Conservation (phyloP, 73 alveolate genomes). For the Uronychia binucleata region DNA sequence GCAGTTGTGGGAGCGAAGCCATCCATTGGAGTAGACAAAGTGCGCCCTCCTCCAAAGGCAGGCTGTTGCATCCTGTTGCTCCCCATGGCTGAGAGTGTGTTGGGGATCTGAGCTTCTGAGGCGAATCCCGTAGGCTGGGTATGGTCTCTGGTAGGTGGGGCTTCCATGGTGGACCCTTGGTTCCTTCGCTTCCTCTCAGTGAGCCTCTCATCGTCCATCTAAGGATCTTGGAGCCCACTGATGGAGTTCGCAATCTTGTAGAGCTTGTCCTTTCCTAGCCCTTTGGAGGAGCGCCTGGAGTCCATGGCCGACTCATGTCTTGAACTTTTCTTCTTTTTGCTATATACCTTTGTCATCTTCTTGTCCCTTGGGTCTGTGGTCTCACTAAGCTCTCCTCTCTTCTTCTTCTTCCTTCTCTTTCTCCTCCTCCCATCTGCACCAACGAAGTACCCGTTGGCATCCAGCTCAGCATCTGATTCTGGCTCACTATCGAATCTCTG, state of each 20-base stretch:
- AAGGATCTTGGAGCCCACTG: neutral
- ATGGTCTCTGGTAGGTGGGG: neutral
- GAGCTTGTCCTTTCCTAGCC: neutral
- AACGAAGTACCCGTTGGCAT: conserved; percentile 19
- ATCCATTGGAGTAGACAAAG: neutral
- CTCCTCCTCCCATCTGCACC: conserved; percentile 23
- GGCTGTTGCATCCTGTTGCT: neutral
- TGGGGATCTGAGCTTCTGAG: neutral
- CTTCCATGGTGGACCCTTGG: neutral
- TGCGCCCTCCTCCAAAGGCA: neutral
- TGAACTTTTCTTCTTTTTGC: conserved; percentile 2
- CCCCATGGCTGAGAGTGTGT: neutral
- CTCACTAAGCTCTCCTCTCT: conserved; percentile 11
- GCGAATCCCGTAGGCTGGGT: neutral
- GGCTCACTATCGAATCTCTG: conserved; percentile 32
- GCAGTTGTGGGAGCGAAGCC: neutral
- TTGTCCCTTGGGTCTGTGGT: conserved; percentile 25
- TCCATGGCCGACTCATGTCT: conserved; percentile 10
- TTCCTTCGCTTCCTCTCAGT: neutral
- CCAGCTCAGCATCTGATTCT: conserved; percentile 23
- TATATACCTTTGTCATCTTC: conserved; percentile 54
- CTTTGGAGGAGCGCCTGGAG: conserved; percentile 1
- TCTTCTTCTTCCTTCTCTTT: conserved; percentile 41
- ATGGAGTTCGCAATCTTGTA: conserved; percentile 11
- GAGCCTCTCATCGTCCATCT: conserved; percentile 9